Evolutionary conservation across 2,329 filamentous ascomycete species (phyloP), one percentile per base, ranked within the genome.

Genomic region (Ilyonectria mors-panacis): DNA sequence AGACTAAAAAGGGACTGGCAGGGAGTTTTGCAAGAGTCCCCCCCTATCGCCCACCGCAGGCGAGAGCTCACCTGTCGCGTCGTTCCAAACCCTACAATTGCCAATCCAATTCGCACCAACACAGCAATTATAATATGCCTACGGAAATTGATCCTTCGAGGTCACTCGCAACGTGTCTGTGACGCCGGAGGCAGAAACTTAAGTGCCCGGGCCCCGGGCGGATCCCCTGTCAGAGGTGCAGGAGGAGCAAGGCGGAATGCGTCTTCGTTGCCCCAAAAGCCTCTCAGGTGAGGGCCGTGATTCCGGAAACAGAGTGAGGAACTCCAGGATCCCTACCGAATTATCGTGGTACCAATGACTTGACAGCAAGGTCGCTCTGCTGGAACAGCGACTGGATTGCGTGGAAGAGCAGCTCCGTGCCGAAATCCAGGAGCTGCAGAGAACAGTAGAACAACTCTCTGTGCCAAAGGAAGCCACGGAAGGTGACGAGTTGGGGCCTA

Each of bases 171-270:
- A 26, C 39, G 12, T 47, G 42, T 35, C 26, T 58, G 39, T 26
- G 42, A 17, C 47, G 39, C 26, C 23, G 39, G 21, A 58, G 44
- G 19, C 39, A 58, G 39, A 58, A 58, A 26, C 28, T 47, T 3
- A 58, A 47, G 15, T 58, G 55, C 28, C 42, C 26, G 12, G 55
- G 55, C 10, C 55, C 55, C 19, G 55, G 39, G 5, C 26, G 55
- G 3, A 28, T 58, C 9, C 39, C 39, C 3, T 58, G 42, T 58
- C 39, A 58, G 33, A 42, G 42, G 7, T 45, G 28, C 26, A 15
- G 37, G 13, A 17, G 13, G 37, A 39, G 12, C 37, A 39, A 39
- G 6, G 37, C 37, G 37, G 37, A 39, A 39, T 17, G 37, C 15
- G 17, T 39, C 12, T 39, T 39, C 17, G 37, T 39, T 13, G 6